These are phyloP conservation scores for Xylaria sp. DNA, from an alignment of 495 filamentous ascomycete genomes.

Conservation along the genomic window DNA sequence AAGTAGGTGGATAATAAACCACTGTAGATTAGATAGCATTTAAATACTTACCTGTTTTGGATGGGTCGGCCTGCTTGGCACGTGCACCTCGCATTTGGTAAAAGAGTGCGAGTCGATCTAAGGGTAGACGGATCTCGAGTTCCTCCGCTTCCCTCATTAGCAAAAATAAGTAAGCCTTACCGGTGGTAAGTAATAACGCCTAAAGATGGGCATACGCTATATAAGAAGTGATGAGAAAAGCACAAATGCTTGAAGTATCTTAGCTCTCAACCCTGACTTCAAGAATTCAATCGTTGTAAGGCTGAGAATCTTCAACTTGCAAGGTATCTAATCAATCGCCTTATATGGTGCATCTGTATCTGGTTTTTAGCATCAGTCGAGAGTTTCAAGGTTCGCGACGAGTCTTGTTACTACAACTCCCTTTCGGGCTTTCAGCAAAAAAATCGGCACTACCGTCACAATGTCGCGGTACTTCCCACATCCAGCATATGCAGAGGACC, in stretches of 20 bases:
- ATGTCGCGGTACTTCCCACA: conserved; percentile 62
- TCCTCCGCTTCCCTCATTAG: conserved; percentile 1
- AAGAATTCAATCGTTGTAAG: neutral
- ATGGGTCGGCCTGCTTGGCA: conserved; percentile 1
- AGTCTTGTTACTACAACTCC: neutral
- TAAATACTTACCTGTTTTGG: neutral
- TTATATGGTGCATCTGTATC: neutral
- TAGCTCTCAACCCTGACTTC: neutral
- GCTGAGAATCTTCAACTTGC: neutral
- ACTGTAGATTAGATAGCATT: neutral
- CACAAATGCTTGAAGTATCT: neutral
- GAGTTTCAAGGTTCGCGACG: neutral
- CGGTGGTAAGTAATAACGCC: neutral
- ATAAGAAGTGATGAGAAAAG: neutral
- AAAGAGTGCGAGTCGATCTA: neutral
- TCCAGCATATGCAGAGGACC: conserved; percentile 66
- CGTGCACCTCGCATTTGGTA: neutral
- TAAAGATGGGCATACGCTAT: neutral
- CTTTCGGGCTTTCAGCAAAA: neutral
- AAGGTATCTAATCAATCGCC: conserved; percentile 2
- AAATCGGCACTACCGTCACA: neutral
- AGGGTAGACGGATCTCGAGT: neutral
- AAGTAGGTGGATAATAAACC: neutral
- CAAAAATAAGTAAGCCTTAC: neutral
- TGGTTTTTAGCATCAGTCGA: neutral